Evolutionary conservation across 176 grass and related monocot species (phyloP), one percentile per base, ranked within the genome.

Genomic region (Coix lacrymajobi): DNA sequence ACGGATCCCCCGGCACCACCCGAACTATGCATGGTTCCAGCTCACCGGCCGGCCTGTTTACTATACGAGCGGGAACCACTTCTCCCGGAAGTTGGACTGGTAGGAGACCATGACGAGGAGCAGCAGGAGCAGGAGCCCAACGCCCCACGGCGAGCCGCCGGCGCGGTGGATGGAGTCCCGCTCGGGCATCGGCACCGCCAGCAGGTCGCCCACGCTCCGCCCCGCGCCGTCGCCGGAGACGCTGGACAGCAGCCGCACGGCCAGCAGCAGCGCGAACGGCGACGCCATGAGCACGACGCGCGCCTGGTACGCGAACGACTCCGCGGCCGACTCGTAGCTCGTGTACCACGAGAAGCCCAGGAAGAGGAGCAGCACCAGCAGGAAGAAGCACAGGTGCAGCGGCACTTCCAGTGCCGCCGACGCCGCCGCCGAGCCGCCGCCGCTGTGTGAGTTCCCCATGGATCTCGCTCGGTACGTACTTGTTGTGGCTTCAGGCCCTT

Each of bases 21-120:
- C 41, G 3, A 5, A 5, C 20, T 1, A 15, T 12, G 12, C 13
- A 68, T 44, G 19, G 6, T 8, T 57, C 52, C 52, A 57, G 52
- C 8, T 57, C 52, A 57, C 8, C n/a, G n/a, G n/a, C n/a, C n/a
- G n/a, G n/a, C n/a, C 84, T 36, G 81, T 43, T 66, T 11, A 9
- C 52, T 34, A 91, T 8, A 7, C 48, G 46, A 92, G 82, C 8
- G 92, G 87, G 75, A 92, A 92, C 95, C 95, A 97, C 56, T 43
- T 91, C 15, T 87, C 84, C 33, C 87, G 62, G 88, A 92, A 94
- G 82, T 91, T 91, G 64, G 90, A 91, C 69, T 89, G 87, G 69
- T 89, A 97, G 63, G 83, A 94, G 39, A 94, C 80, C 92, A 92
- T 97, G 62, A 94, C 66, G 81, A 94, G 12, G 63, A 97, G 83